Evolutionary conservation across 306 rosid species (phyloP), one percentile per base, ranked within the genome.

Genomic region (Cicer bijugum): DNA sequence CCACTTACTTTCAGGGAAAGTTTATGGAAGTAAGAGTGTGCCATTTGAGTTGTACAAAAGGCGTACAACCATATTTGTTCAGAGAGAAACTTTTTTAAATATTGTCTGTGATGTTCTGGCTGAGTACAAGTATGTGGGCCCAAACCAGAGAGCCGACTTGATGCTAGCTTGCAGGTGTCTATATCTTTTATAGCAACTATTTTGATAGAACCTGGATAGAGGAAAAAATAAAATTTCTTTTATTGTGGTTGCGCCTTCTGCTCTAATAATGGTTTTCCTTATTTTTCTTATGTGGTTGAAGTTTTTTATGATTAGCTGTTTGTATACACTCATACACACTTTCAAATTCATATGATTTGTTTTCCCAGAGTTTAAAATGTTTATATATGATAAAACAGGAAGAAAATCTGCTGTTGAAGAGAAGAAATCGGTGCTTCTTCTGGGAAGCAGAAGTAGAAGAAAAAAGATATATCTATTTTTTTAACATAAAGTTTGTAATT

Each of bases 51-150:
- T 89, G 78, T 94, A 94, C 85, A 89, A 94, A 84, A 87, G 81
- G 57, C 91, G 92, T 43, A 89, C 91, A 33, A 85, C 97, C 69
- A 85, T 84, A 58, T 82, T 94, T 51, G 82, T 94, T 33, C 67
- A 73, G 35, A 86, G 96, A 81, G 88, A 85, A 76, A 75, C 74
- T 59, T 94, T 91, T 78, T 71, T 94, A 59, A 85, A 89, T 63
- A 82, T 91, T 82, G 93, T 88, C 60, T 94, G 98, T 82, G 90
- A 84, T 56, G 88, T 92, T 77, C 60, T 91, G 84, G 86, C 98
- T 47, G 90, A 89, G 81, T 94, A 94, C 67, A 94, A 94, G 85
- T 94, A 91, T 81, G 86, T 94, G 75, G 95, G 98, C 78, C 96
- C 97, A 69, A 91, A 89, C 83, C 96, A 94, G 82, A 88, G 97